These are phyloP conservation scores for Alternaria triticimaculans DNA, from an alignment of 2,329 filamentous ascomycete species.

Conservation along the genomic window DNA sequence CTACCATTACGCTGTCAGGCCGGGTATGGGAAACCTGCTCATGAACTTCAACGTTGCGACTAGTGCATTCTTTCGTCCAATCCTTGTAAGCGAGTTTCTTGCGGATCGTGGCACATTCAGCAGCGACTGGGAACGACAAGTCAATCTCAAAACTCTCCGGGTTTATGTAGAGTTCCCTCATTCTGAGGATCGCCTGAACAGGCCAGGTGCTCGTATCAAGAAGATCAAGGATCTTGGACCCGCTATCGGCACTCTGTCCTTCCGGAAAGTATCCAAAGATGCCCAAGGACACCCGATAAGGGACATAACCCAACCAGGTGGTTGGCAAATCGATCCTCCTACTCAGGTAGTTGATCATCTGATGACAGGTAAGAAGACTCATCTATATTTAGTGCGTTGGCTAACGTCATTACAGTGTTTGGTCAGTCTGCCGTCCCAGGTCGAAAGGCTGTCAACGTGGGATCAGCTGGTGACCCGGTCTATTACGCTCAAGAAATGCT, in stretches of 20 bases:
- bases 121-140: background rate
- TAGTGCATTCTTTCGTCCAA: slow-evolving; percentile 16
- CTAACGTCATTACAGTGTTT: no score
- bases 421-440: no score
- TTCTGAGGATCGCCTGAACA: background rate
- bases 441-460: slow-evolving; percentile 12
- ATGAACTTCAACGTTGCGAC: slow-evolving; percentile 17
- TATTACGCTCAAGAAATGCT: slow-evolving; percentile 15
- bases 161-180: background rate
- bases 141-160: slow-evolving; percentile 1
- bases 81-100: slow-evolving; percentile 15
- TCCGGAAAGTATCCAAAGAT: no score
- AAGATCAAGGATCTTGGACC: background rate
- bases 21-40: slow-evolving; percentile 12
- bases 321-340: no score
- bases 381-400: no score
- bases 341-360: no score
- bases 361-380: no score
- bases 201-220: background rate
- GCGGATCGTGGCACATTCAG: background rate
- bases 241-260: background rate
- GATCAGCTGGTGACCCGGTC: slow-evolving; percentile 6
- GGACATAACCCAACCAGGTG: no score
- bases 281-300: no score
- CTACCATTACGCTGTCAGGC: slow-evolving; percentile 18